phyloP scores from a whole-genome alignment of 495 filamentous ascomycete genomes.

The Penicillium daleae region DNA sequence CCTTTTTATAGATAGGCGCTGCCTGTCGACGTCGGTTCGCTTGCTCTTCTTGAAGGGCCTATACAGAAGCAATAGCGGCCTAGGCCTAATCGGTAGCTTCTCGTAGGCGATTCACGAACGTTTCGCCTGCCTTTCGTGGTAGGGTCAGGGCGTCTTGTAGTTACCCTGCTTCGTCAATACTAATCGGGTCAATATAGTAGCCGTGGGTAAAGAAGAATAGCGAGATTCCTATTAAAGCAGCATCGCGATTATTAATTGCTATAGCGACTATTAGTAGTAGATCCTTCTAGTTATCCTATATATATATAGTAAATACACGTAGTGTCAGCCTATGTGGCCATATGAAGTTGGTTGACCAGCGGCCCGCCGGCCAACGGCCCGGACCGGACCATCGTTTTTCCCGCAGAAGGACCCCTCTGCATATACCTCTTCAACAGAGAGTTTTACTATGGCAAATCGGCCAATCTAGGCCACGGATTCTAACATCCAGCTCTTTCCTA shows the following conservation, averaged over 20 bases:
- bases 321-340: too few relatives aligned
- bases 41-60: neutral
- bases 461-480: too few relatives aligned
- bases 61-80: neutral
- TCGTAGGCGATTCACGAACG: conserved; percentile 3
- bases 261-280: conserved; percentile 7
- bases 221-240: neutral
- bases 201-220: conserved; percentile 9
- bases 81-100: conserved; percentile 13
- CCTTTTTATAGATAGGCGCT: conserved; percentile 1
- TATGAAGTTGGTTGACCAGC: too few relatives aligned
- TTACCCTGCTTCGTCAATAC: neutral
- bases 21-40: neutral
- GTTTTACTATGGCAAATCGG: too few relatives aligned
- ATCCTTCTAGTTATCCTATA: neutral
- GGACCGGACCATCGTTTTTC: neutral
- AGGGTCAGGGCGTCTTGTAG: neutral
- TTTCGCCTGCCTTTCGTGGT: neutral
- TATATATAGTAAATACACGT: neutral
- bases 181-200: conserved; percentile 6
- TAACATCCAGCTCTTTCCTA: too few relatives aligned
- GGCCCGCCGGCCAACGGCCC: too few relatives aligned
- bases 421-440: too few relatives aligned
- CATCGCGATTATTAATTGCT: conserved; percentile 5
- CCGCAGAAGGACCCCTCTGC: too few relatives aligned